phyloP scores from a whole-genome alignment of 2,329 filamentous ascomycete species.

The Colletotrichum magnum region DNA sequence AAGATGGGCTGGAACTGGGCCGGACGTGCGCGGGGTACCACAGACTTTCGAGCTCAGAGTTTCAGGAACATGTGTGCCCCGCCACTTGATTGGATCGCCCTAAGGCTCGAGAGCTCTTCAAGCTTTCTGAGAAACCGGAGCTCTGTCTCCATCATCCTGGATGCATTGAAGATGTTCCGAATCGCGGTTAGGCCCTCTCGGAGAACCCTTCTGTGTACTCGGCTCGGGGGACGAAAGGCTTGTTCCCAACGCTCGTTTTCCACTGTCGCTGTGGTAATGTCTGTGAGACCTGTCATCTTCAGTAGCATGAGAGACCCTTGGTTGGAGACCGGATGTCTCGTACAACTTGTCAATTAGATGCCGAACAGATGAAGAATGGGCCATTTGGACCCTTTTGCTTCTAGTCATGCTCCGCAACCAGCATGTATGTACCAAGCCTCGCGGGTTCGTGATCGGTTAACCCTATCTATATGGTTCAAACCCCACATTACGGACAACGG shows the following conservation, averaged over 20 bases:
- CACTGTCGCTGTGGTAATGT: not conserved
- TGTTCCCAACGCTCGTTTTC: not conserved
- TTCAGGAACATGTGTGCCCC: constrained; percentile 10
- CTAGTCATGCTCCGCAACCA: no score
- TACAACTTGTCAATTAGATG: no score
- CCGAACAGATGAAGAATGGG: not conserved
- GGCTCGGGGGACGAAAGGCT: not conserved
- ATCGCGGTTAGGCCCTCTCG: not conserved
- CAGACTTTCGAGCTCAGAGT: constrained; percentile 22
- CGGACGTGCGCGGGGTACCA: constrained; percentile 31
- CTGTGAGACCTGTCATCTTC: constrained; percentile 8
- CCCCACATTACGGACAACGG: not conserved
- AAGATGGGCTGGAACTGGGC: not conserved
- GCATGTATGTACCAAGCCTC: no score
- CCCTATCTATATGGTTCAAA: not conserved
- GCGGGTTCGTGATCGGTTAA: no score
- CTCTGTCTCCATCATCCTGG: not conserved
- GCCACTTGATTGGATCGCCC: constrained; percentile 3
- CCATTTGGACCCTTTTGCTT: not conserved
- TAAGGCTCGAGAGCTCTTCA: not conserved
- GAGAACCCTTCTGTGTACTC: not conserved
- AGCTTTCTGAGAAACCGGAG: constrained; percentile 23
- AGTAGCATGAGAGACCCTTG: constrained; percentile 18
- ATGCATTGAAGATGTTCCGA: not conserved
- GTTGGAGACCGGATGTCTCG: not conserved